phyloP scores from a whole-genome alignment of 2,329 filamentous ascomycete species.

The Cordyceps fumosorosea region DNA sequence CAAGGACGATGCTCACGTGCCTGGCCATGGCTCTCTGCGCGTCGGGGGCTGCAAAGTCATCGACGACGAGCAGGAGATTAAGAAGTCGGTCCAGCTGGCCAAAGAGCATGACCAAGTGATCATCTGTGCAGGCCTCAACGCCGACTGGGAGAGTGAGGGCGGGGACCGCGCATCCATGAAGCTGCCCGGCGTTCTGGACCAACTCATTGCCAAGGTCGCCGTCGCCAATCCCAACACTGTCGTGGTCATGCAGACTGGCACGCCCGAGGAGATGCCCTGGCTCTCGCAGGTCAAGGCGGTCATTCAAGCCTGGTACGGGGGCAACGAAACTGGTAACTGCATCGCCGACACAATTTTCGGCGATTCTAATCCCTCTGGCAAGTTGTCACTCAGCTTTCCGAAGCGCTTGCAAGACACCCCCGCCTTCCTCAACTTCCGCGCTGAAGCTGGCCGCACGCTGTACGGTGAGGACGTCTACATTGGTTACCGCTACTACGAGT shows the following conservation, averaged over 20 bases:
- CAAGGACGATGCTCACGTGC: constrained; percentile 40
- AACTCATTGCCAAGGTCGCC: constrained; percentile 60
- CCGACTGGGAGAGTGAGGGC: constrained; percentile 76
- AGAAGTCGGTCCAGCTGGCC: constrained; percentile 61
- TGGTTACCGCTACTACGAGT: constrained; percentile 77
- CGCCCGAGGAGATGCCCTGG: constrained; percentile 69
- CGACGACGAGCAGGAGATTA: constrained; percentile 52
- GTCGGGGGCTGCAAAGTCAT: constrained; percentile 55
- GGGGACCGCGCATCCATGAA: constrained; percentile 73
- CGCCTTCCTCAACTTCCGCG: constrained; percentile 66
- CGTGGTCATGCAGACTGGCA: constrained; percentile 72
- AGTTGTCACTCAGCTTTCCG: constrained; percentile 69
- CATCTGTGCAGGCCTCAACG: constrained; percentile 70
- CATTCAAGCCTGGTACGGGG: constrained; percentile 77
- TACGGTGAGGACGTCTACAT: constrained; percentile 79
- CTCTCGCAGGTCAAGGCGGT: constrained; percentile 49
- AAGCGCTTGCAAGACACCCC: constrained; percentile 62
- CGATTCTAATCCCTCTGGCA: constrained; percentile 65
- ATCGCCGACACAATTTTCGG: constrained; percentile 75
- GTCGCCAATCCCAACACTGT: constrained; percentile 62
- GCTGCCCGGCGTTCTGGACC: constrained; percentile 65
- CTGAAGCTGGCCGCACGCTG: constrained; percentile 62
- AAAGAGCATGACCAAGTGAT: constrained; percentile 69
- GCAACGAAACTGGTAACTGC: constrained; percentile 78
- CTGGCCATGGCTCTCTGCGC: constrained; percentile 54